Evolutionary conservation across 2,329 filamentous ascomycete species (phyloP).

Genomic region (Podosphaera leucotricha): DNA sequence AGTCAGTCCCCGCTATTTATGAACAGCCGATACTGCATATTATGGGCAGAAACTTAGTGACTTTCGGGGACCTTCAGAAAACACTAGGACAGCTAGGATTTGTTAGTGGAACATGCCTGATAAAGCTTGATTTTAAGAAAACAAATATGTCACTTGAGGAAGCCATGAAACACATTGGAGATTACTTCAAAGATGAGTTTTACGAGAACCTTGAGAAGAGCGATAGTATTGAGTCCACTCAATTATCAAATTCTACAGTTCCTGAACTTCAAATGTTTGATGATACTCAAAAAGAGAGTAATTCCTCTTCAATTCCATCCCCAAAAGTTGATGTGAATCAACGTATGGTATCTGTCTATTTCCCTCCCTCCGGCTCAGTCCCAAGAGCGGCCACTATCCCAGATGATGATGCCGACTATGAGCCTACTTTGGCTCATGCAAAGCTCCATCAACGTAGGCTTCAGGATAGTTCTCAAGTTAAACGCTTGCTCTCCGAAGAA

Average conservation of each 20-base stretch:
- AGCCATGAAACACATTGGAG: conserved; percentile 58
- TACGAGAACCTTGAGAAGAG: neutral
- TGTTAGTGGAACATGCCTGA: conserved; percentile 57
- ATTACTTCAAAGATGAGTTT: conserved; percentile 37
- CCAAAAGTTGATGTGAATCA: conserved; percentile 3
- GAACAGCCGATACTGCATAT: conserved; percentile 69
- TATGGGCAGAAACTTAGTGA: conserved; percentile 55
- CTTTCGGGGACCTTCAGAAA: conserved; percentile 68
- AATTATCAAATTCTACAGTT: neutral
- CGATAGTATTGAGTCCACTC: neutral
- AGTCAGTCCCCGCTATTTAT: conserved; percentile 59
- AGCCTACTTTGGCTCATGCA: conserved; percentile 51
- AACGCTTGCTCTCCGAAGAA: conserved; percentile 56
- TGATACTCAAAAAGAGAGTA: neutral
- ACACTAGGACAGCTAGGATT: conserved; percentile 69
- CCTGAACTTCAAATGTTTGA: neutral
- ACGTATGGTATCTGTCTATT: conserved; percentile 46
- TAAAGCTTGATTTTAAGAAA: conserved; percentile 53
- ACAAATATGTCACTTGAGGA: conserved; percentile 63
- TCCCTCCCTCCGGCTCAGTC: conserved; percentile 48
- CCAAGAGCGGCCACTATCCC: conserved; percentile 48
- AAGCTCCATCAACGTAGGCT: conserved; percentile 51
- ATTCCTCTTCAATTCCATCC: neutral
- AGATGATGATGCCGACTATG: conserved; percentile 52
- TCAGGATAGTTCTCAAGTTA: conserved; percentile 39